A percentile compares a stretch with the other conserved stretches of the same genome.
phyloP scores from a whole-genome alignment of 495 filamentous ascomycete genomes.

The Glutinoglossum americanum region DNA sequence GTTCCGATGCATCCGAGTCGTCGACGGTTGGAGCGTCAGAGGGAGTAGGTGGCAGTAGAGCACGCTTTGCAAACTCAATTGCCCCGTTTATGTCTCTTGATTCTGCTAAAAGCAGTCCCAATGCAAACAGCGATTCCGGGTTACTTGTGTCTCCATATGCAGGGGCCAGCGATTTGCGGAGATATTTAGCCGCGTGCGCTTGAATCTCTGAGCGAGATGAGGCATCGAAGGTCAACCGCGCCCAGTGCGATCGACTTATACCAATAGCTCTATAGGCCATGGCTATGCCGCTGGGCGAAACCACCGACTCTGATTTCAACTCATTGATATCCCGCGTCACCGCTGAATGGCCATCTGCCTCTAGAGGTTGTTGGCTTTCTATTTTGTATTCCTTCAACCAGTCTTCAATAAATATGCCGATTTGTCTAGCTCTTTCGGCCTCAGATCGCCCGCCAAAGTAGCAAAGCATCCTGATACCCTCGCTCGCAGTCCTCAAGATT shows the following conservation, averaged over 20 bases:
- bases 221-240: conserved; percentile 52
- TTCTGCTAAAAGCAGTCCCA: conserved; percentile 64
- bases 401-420: conserved; percentile 42
- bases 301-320: conserved; percentile 10
- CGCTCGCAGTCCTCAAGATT: conserved; percentile 50
- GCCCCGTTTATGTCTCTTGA: conserved; percentile 54
- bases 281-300: conserved; percentile 35
- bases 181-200: conserved; percentile 45
- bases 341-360: neutral
- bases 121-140: conserved; percentile 51
- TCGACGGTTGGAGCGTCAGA: conserved; percentile 15
- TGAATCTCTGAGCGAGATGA: conserved; percentile 46
- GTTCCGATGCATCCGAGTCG: conserved; percentile 1
- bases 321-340: conserved; percentile 9
- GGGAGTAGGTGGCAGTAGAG: conserved; percentile 18
- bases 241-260: conserved; percentile 66
- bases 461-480: conserved; percentile 62
- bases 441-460: conserved; percentile 52
- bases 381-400: conserved; percentile 30
- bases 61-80: conserved; percentile 51
- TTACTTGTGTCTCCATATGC: conserved; percentile 37
- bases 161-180: conserved; percentile 47
- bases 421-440: conserved; percentile 50
- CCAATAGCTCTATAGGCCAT: conserved; percentile 62
- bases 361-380: neutral